These are phyloP conservation scores for Neonectria punicea DNA, from an alignment of 2,329 filamentous ascomycete genomes.

Conservation along the genomic window DNA sequence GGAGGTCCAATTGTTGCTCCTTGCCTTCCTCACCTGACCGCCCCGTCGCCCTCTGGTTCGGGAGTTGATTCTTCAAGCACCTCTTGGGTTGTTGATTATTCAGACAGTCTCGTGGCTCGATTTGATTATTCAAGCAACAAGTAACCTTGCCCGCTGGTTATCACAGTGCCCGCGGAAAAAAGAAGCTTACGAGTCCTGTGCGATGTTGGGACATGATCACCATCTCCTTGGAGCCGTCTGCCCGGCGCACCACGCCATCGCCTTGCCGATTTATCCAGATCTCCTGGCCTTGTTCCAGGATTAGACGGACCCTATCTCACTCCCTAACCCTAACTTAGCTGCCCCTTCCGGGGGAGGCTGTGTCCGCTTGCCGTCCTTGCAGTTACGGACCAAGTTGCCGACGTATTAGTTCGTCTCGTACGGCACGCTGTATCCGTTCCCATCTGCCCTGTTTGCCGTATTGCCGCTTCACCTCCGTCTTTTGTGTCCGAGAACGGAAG, in stretches of 20 bases:
- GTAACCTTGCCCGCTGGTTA: not conserved
- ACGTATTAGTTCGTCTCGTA: conserved; percentile 17
- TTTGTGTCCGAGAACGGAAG: conserved; percentile 2
- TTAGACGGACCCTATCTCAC: conserved; percentile 27
- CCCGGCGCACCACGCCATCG: conserved; percentile 37
- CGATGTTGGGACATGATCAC: conserved; percentile 15
- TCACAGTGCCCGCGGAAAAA: not conserved
- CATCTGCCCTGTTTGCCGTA: not conserved
- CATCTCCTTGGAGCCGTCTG: conserved; percentile 28
- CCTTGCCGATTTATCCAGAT: conserved; percentile 43
- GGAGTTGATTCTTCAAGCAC: too few relatives aligned
- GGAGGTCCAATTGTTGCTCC: conserved; percentile 8
- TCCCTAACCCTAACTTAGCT: conserved; percentile 25
- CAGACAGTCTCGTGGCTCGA: not conserved
- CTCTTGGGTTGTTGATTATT: too few relatives aligned
- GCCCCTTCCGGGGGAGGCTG: not conserved
- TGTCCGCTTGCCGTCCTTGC: conserved; percentile 11
- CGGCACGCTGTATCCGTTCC: conserved; percentile 22
- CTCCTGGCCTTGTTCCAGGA: conserved; percentile 31
- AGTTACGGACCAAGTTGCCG: conserved; percentile 10
- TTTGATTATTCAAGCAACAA: not conserved
- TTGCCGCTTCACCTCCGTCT: conserved; percentile 22
- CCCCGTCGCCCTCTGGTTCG: too few relatives aligned
- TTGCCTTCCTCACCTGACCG: not conserved
- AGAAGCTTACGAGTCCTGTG: conserved; percentile 18